Evolutionary conservation across 2,329 filamentous ascomycete genomes (phyloP).

Genomic region (Pseudogymnoascus sp.): DNA sequence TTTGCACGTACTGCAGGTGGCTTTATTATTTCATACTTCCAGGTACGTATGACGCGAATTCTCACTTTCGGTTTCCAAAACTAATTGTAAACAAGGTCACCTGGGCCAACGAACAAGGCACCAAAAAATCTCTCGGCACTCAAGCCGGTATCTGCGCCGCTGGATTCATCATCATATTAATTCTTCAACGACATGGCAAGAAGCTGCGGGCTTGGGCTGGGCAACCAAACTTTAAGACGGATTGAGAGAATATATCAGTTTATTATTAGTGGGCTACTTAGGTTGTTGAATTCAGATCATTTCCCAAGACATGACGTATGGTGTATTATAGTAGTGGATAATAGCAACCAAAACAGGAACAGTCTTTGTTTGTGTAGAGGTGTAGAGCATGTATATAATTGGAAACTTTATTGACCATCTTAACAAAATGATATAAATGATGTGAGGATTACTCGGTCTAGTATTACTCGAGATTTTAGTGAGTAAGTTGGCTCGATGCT

Average conservation of each 20-base stretch:
- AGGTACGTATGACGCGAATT: conserved; percentile 20
- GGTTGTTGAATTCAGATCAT: neutral
- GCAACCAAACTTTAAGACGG: conserved; percentile 27
- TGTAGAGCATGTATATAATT: neutral
- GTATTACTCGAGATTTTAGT: too few species aligned
- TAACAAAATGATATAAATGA: neutral
- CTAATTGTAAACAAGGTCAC: conserved; percentile 23
- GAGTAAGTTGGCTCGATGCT: too few species aligned
- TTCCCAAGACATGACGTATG: neutral
- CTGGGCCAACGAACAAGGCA: conserved; percentile 38
- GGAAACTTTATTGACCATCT: neutral
- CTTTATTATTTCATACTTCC: conserved; percentile 44
- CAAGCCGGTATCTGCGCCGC: conserved; percentile 35
- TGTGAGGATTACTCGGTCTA: too few species aligned
- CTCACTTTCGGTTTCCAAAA: neutral
- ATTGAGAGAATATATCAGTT: neutral
- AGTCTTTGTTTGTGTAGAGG: neutral
- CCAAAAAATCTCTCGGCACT: conserved; percentile 37
- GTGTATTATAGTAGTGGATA: neutral
- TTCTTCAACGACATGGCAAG: conserved; percentile 32
- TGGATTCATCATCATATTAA: conserved; percentile 30
- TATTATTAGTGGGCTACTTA: neutral
- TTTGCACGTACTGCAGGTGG: conserved; percentile 40
- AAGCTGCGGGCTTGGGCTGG: conserved; percentile 29
- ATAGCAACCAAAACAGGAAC: neutral